Evolutionary conservation across 257 asterid genomes (phyloP).

Genomic region (Lycium ferocissimum): DNA sequence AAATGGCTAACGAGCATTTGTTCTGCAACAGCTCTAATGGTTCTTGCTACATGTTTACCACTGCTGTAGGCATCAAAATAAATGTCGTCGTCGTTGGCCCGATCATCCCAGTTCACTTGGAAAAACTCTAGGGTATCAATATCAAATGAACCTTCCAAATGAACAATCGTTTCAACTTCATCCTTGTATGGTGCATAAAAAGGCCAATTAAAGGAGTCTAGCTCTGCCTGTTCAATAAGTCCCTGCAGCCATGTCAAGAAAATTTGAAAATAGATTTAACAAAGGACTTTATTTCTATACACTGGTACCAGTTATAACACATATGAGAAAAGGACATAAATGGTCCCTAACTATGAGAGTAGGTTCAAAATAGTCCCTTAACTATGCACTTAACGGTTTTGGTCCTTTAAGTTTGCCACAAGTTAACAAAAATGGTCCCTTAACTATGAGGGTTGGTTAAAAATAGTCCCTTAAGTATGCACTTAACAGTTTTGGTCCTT

Average conservation of each 20-base stretch:
- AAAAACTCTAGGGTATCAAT: slow-evolving; percentile 19
- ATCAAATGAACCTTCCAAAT: slow-evolving; percentile 36
- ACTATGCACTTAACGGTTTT: too few species aligned
- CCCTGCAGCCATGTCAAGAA: slow-evolving; percentile 30
- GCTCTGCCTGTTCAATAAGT: slow-evolving; percentile 26
- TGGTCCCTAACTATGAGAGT: too few species aligned
- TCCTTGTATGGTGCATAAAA: slow-evolving; percentile 28
- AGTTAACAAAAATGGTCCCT: too few species aligned
- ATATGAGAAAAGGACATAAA: too few species aligned
- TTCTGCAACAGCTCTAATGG: neutral
- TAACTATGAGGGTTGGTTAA: too few species aligned
- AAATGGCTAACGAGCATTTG: slow-evolving; percentile 8
- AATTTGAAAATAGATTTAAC: neutral
- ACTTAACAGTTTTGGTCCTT: too few species aligned
- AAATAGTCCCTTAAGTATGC: too few species aligned
- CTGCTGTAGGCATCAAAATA: neutral
- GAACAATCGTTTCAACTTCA: slow-evolving; percentile 33
- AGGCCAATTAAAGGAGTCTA: slow-evolving; percentile 36
- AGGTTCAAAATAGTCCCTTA: too few species aligned
- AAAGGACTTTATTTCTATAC: neutral
- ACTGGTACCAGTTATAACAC: neutral
- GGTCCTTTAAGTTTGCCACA: too few species aligned
- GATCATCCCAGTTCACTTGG: neutral
- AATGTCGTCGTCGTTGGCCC: neutral
- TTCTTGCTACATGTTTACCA: slow-evolving; percentile 13